Evolutionary conservation across 805 yeast genomes (phyloP), one percentile per base, ranked within the genome.

Genomic region (Hermanozyma aechmeae): DNA sequence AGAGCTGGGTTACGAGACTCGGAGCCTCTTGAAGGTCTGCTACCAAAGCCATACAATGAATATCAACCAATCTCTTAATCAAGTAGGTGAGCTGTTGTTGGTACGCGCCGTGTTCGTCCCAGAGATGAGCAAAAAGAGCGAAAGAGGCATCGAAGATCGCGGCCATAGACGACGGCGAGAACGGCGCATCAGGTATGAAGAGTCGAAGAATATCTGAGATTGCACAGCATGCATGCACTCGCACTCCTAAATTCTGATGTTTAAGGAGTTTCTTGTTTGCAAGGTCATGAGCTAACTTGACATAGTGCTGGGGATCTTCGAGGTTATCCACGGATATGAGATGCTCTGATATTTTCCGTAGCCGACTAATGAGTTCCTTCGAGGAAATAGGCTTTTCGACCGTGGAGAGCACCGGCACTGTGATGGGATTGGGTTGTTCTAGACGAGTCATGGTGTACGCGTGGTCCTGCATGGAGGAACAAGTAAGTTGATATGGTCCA

Each of bases 121-220:
- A 41, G 24, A 84, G 51, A 26, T 62, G 65, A 31, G 63, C 63
- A 39, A 87, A 71, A 46, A 81, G 86, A 16, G 56, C 50, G 35
- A 79, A 65, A 43, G 85, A 73, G 6, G 82, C 61, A 38, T 66
- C 71, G 57, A 86, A 84, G 13, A 84, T 68, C 4, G 63, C 76
- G 1, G 74, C 59, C 22, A 86, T 59, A 39, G 79, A 77, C 2
- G 58, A 38, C 15, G 76, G 74, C 2, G 80, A 73, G 51, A 69
- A 86, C 4, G 96, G 96, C 5, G 95, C 94, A 48, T 86, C 83
- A 0, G 96, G 96, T 1, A 95, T 96, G 44, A 68, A 79, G 11
- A 87, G 51, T 33, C 95, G 62, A 24, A 86, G 53, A 7, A 87
- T 61, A 48, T 86, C 95, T 5, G 85, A 65, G 6, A 85, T 38